Evolutionary conservation across 1,284 basidiomycete genomes (phyloP), one percentile per base, ranked within the genome.

Genomic region (Boletellus dicymbophilus): DNA sequence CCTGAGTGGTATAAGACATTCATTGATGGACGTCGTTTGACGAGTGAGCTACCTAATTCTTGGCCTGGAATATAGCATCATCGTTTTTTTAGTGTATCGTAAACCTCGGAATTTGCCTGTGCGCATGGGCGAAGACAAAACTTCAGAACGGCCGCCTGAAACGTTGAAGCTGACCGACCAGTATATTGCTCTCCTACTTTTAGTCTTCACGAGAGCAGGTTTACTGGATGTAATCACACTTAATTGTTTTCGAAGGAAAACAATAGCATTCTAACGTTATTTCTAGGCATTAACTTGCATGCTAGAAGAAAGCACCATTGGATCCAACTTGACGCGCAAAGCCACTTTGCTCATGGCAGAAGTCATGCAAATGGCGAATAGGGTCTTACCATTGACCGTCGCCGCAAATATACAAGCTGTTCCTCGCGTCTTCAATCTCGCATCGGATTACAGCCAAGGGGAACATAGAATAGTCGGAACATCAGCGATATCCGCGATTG

Each of bases 291-390:
- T 98, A 37, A 86, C 89, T 6, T 76, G 78, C 16, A 88, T 97
- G 75, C 79, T 96, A 4, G 88, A 94, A 63, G 93, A 92, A 62
- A 77, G 79, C 9, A 81, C 81, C 1, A 80, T 81, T 15, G 85
- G 85, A 3, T 81, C 82, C 5, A 83, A 78, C 52, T 70, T 96
- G 18, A 82, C 88, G 12, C 81, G 91, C 30, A 97, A 96, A 66
- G 95, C 95, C 1, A 96, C 92, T 0, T 70, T 97, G 8, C 77
- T 99, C n/a, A 84, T 99, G 69, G 94, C 91, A 8, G 94, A 98
- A 67, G 73, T 98, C 10, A 76, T 98, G 42, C 88, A 93, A 44
- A 84, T 95, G 62, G 86, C 93, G 1, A 98, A 95, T 60, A 81
- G 88, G 46, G 85, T 97, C 1, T 69, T 99, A n/a, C 96, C 97